These are phyloP conservation scores for Coelastrella sp. DNA, from an alignment of 139 green algal species.

Conservation along the genomic window DNA sequence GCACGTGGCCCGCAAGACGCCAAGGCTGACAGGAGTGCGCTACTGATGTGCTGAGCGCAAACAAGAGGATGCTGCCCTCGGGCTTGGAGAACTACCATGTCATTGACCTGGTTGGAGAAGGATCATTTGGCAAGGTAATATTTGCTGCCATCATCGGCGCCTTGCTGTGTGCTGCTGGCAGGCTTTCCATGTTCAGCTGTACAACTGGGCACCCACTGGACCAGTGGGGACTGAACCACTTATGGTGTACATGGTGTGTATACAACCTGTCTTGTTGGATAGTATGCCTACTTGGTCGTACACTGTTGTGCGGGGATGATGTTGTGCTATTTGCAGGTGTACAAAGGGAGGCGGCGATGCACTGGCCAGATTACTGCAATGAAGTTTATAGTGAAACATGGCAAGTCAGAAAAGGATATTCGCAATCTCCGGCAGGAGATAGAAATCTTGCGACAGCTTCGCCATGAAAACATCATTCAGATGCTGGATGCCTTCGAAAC, in stretches of 20 bases:
- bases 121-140: constrained; percentile 96
- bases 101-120: constrained; percentile 94
- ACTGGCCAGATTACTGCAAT: constrained; percentile 96
- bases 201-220: too few species aligned
- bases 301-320: neutral
- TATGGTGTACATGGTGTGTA: too few species aligned
- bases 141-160: too few species aligned
- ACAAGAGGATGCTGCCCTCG: constrained; percentile 33
- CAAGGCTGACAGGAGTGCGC: neutral
- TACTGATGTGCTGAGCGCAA: neutral
- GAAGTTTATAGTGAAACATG: constrained; percentile 99
- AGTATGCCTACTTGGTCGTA: neutral
- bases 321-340: constrained; percentile 79
- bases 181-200: neutral
- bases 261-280: neutral
- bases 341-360: constrained; percentile 91
- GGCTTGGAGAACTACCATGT: constrained; percentile 93
- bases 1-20: too few species aligned
- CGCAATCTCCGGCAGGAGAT: constrained; percentile 95
- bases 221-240: too few species aligned
- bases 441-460: constrained; percentile 90
- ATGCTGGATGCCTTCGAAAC: constrained; percentile 99
- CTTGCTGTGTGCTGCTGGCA: neutral
- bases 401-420: constrained; percentile 94
- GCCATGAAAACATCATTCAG: constrained; percentile 95